A percentile compares a stretch with the other conserved stretches of the same genome.
phyloP scores from a whole-genome alignment of 2,329 filamentous ascomycete species.

The Nothophaeocryptopus gaeumannii region DNA sequence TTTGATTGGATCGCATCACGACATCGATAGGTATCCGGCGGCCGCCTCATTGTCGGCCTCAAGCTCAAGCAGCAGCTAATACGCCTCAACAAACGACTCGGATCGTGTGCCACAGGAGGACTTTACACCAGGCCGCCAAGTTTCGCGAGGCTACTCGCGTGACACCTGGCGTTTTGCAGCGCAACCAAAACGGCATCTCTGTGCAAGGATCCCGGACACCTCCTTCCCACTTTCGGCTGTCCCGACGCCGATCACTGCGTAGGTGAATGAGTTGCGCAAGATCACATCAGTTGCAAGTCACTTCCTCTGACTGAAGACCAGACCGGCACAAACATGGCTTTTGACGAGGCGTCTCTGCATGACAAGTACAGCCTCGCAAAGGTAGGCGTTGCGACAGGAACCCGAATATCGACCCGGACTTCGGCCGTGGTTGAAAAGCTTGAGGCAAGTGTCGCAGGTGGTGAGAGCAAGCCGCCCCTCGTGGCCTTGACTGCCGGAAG shows the following conservation, averaged over 20 bases:
- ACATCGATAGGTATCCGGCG: not conserved
- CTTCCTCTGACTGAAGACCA: too few relatives aligned
- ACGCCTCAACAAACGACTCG: too few relatives aligned
- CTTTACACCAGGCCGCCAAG: too few relatives aligned
- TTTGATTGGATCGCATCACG: too few relatives aligned
- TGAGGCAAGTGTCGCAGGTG: slow-evolving; percentile 1
- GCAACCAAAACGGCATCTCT: too few relatives aligned
- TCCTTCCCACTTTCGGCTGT: not conserved
- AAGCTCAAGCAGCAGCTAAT: not conserved
- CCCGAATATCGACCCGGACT: slow-evolving; percentile 32
- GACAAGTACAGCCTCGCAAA: slow-evolving; percentile 25
- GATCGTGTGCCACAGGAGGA: too few relatives aligned
- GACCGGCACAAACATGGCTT: slow-evolving; percentile 12
- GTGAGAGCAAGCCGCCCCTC: slow-evolving; percentile 27
- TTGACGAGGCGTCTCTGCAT: slow-evolving; percentile 20
- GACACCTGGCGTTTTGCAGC: too few relatives aligned
- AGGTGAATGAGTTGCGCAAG: too few relatives aligned
- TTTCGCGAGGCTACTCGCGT: too few relatives aligned
- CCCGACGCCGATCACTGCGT: not conserved
- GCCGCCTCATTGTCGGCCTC: slow-evolving; percentile 6
- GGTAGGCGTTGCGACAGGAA: slow-evolving; percentile 29
- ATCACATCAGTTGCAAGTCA: too few relatives aligned
- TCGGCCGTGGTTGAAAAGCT: slow-evolving; percentile 27
- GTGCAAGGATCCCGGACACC: not conserved
- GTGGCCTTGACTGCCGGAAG: slow-evolving; percentile 42